Evolutionary conservation across 148 eudicot genomes (phyloP).

Genomic region (Salicornia ramosissima): DNA sequence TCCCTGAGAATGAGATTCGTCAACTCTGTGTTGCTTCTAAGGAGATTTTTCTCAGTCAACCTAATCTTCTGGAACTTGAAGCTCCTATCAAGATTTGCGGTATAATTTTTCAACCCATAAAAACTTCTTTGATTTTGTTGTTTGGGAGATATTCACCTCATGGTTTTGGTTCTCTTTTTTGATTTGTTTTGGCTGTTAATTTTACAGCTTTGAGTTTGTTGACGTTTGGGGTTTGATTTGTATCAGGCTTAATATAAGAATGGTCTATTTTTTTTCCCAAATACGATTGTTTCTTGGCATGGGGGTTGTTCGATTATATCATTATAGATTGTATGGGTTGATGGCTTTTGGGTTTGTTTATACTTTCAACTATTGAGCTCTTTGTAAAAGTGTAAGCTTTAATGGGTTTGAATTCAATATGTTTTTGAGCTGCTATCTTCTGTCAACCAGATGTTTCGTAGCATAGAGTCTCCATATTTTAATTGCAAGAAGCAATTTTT

Average conservation of each 20-base stretch:
- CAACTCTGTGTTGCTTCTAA: constrained; percentile 61
- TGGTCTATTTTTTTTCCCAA: no score
- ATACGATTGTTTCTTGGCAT: no score
- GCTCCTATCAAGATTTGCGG: constrained; percentile 91
- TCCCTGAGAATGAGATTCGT: constrained; percentile 58
- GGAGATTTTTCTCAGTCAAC: constrained; percentile 65
- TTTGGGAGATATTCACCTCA: not conserved
- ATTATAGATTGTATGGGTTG: no score
- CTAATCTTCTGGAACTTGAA: constrained; percentile 85
- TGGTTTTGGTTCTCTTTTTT: not conserved
- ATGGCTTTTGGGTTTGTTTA: no score
- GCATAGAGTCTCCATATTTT: no score
- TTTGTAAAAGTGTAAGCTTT: no score
- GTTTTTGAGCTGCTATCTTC: no score
- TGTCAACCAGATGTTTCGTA: no score
- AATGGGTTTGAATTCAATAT: no score
- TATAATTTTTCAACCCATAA: constrained; percentile 8
- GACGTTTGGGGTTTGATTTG: not conserved
- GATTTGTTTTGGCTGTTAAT: not conserved
- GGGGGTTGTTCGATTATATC: no score
- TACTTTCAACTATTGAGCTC: no score
- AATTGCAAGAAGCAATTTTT: no score
- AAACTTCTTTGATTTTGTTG: not conserved
- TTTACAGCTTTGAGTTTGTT: not conserved
- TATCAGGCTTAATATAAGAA: not conserved